Base-by-base conservation (phyloP, 352 stramenopile genomes). In the Pythium dissimile region DNA sequence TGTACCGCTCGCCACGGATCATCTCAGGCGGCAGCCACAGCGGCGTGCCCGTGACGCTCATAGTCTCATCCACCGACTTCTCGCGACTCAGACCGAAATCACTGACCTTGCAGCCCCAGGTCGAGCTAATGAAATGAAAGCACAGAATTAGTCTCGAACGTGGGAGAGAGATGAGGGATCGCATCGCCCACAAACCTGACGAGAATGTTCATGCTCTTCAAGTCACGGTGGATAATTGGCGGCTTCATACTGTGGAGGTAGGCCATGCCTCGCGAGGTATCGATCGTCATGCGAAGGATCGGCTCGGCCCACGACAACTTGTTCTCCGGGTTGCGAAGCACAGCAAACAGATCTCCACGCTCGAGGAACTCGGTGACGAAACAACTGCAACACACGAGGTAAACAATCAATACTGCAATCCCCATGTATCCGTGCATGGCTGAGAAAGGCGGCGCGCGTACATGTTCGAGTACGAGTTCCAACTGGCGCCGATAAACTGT, bases 191-290 rank as follows among this genome's bases (percentile, higher is more conserved):
- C 45, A 27, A 75, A 84, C 76, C 72, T 91, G 63, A 94, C 84
- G 57, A 95, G 79, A 34, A 94, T 93, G 69, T 96, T 94, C 80
- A 94, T 93, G 54, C 76, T 92, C 72, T 99, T 99, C 52, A 99
- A 79, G 76, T 99, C 97, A 20, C 97, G 92, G 79, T 99, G 97
- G 66, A 99, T 99, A 70, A 99, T 98, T 10, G 94, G 92, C 20
- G 96, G 96, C 64, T 98, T 93, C 78, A 98, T 97, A 42, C 84
- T 95, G 82, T 99, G 97, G 49, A 99, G 74, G 71, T 99, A 99
- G 59, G 95, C 85, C 77, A 99, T 98, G 50, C 94, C 96, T 50
- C 92, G 86, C 24, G 94, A 96, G 26, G 87, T 93, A 62, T 96
- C 88, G 41, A 95, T 94, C 47, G 88, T 89, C 80, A 95, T 92